These are phyloP conservation scores for Phaeosphaeria sp. DNA, from an alignment of 2,329 filamentous ascomycete species.

Conservation along the genomic window DNA sequence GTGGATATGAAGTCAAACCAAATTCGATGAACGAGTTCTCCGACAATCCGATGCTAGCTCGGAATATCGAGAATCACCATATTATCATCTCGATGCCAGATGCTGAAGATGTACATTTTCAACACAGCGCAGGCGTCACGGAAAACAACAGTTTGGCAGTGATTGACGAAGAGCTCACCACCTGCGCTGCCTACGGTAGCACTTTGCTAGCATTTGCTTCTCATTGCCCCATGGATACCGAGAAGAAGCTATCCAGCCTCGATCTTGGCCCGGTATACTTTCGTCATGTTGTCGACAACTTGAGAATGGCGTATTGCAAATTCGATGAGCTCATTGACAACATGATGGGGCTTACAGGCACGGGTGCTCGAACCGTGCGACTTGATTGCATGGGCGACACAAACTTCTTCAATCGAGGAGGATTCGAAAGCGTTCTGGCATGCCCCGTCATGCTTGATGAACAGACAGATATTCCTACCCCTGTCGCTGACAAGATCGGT, in stretches of 20 bases:
- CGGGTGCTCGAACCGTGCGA: slow-evolving; percentile 8
- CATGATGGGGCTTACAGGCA: neutral
- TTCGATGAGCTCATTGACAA: neutral
- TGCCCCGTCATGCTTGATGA: too few species aligned
- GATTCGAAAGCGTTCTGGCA: slow-evolving; percentile 6
- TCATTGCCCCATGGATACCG: neutral
- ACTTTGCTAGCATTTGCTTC: neutral
- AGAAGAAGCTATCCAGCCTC: neutral
- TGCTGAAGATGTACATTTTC: neutral
- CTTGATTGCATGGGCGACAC: slow-evolving; percentile 18
- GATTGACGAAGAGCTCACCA: slow-evolving; percentile 5
- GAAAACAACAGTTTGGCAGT: slow-evolving; percentile 3
- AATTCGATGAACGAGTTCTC: neutral
- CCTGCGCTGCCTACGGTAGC: neutral
- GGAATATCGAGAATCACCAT: slow-evolving; percentile 4
- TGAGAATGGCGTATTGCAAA: neutral
- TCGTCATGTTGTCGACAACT: slow-evolving; percentile 16
- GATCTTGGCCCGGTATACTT: slow-evolving; percentile 11
- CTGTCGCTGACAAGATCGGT: slow-evolving; percentile 17
- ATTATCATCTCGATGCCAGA: neutral
- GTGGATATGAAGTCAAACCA: neutral
- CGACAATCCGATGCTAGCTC: neutral
- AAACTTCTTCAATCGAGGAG: slow-evolving; percentile 2
- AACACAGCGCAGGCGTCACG: neutral
- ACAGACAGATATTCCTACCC: slow-evolving; percentile 9